Evolutionary conservation across 2,329 filamentous ascomycete species (phyloP).

Genomic region (Ophiosphaerella herpotricha): DNA sequence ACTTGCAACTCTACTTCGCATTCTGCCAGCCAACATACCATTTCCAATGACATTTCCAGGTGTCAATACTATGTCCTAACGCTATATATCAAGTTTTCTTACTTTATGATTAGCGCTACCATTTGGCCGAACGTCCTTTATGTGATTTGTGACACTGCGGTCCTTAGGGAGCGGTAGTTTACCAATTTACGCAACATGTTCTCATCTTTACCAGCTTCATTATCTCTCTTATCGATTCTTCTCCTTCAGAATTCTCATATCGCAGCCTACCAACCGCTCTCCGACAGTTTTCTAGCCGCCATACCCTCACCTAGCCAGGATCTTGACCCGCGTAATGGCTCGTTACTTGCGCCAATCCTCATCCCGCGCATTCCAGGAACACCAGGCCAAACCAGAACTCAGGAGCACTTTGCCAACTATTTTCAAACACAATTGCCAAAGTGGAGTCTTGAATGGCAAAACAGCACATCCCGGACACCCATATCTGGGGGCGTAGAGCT

Average conservation of each 20-base stretch:
- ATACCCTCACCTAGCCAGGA: constrained; percentile 73
- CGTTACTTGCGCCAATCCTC: constrained; percentile 83
- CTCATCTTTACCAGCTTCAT: constrained; percentile 14
- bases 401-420: constrained; percentile 83
- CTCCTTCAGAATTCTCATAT: constrained; percentile 21
- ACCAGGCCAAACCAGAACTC: constrained; percentile 70
- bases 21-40: constrained; percentile 1
- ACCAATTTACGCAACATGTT: constrained; percentile 17
- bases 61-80: too few species aligned
- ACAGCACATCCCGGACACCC: constrained; percentile 85
- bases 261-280: constrained; percentile 64
- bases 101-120: background rate
- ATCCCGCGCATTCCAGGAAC: constrained; percentile 88
- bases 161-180: too few species aligned
- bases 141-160: too few species aligned
- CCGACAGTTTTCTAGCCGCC: constrained; percentile 72
- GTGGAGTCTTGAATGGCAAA: constrained; percentile 84
- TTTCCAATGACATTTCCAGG: background rate
- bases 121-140: background rate
- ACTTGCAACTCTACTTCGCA: background rate
- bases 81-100: too few species aligned
- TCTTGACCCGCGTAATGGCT: constrained; percentile 77
- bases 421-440: constrained; percentile 73
- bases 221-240: constrained; percentile 16
- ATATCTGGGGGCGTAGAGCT: constrained; percentile 70